Evolutionary conservation across 2,329 filamentous ascomycete species (phyloP).

Genomic region (Colletotrichum eremochloae): DNA sequence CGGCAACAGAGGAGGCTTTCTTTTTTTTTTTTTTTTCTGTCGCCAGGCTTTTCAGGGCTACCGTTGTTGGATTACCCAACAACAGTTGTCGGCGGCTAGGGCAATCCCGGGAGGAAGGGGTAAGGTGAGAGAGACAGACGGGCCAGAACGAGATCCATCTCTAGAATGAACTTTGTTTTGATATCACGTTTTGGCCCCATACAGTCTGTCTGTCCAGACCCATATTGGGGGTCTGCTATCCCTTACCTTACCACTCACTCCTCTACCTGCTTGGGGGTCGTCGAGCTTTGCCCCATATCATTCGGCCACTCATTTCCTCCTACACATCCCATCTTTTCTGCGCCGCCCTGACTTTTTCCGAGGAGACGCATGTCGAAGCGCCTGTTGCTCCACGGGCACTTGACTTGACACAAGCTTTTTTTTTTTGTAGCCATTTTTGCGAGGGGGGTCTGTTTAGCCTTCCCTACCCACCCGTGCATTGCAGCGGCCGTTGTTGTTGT

Average conservation of each 20-base stretch:
- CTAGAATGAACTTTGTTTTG: conserved; percentile 32
- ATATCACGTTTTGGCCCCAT: conserved; percentile 23
- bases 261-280: not conserved
- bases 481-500: not conserved
- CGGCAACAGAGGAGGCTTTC: not conserved
- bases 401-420: conserved; percentile 21
- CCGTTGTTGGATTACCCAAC: conserved; percentile 4
- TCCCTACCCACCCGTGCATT: conserved; percentile 15
- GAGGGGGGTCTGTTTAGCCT: not conserved
- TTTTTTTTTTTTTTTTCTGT: not conserved
- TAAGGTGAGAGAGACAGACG: too few species aligned
- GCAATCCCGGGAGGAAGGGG: not conserved
- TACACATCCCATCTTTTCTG: conserved; percentile 26
- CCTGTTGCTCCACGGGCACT: conserved; percentile 31
- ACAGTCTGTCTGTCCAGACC: not conserved
- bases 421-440: too few species aligned
- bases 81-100: conserved; percentile 3
- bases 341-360: conserved; percentile 2
- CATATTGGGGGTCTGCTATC: not conserved
- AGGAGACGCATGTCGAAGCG: conserved; percentile 40
- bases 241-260: not conserved
- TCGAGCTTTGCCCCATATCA: not conserved
- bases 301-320: conserved; percentile 4
- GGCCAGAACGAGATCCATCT: not conserved
- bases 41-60: conserved; percentile 1